Percentiles rank a stretch among this genome's conserved stretches.
phyloP scores from a whole-genome alignment of 139 green algal genomes.

The Chlorella sp. region DNA sequence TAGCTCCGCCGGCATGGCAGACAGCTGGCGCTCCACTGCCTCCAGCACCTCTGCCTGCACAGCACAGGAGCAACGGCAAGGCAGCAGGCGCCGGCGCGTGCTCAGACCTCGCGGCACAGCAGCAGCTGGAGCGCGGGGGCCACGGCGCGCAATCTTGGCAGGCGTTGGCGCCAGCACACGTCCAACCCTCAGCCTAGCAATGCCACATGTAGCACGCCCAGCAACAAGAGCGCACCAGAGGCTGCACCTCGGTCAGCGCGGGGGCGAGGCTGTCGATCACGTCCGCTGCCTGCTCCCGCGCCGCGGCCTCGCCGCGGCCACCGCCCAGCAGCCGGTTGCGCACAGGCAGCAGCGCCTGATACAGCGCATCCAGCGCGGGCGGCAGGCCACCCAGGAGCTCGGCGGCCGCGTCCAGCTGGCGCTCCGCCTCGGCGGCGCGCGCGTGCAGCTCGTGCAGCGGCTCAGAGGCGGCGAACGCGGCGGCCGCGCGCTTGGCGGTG shows the following conservation, averaged over 20 bases:
- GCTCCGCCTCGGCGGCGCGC: not conserved
- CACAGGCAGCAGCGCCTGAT: constrained; percentile 15
- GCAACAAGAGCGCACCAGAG: constrained; percentile 5
- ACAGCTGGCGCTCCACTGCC: not conserved
- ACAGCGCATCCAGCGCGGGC: not conserved
- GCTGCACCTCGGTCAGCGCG: not conserved
- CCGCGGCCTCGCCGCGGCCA: constrained; percentile 20
- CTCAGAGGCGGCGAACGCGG: constrained; percentile 20
- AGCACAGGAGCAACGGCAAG: not conserved
- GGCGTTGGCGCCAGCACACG: no score
- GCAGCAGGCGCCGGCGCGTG: not conserved
- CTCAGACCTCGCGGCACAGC: not conserved
- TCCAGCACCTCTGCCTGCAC: constrained; percentile 10
- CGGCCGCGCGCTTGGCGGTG: constrained; percentile 6
- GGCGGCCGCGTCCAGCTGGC: not conserved
- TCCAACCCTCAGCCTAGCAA: not conserved
- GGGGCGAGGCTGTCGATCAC: constrained; percentile 1
- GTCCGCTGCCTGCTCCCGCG: constrained; percentile 14
- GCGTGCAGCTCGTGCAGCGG: not conserved
- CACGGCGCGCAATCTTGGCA: not conserved
- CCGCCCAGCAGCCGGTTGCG: constrained; percentile 1
- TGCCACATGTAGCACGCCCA: not conserved
- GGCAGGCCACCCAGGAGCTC: constrained; percentile 6
- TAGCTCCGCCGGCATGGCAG: not conserved
- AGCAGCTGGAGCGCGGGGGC: not conserved